Base-by-base conservation (phyloP, 78 protist species). In the Tieghemostelium lacteum region DNA sequence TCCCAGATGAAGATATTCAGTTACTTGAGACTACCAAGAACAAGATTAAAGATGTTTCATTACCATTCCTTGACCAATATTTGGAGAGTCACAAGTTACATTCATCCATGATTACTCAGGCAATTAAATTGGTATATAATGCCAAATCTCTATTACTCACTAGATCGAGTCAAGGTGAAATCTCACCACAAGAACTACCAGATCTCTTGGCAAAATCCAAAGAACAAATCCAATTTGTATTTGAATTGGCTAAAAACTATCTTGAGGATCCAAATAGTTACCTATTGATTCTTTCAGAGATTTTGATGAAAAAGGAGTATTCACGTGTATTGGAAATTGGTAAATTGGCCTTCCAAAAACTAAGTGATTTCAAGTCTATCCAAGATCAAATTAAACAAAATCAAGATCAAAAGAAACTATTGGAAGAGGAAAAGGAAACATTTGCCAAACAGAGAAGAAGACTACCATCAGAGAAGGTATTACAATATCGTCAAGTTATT, bases 231-330 rank as follows among this genome's bases (percentile, higher is more conserved):
- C 22, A 34, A 12, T 34, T 28, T 10, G 39, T 50, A 8, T 39
- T 58, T 28, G 22, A 58, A 8, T n/a, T 58, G 24, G n/a, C 60
- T 37, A 10, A 42, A 4, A 8, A 29, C 24, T 83, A 83, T 58
- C n/a, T 83, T 34, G 61, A 83, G 16, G 45, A 66, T 69, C 91
- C 91, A 83, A 6, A 60, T 3, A 42, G 72, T 20, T 58, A 37
- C 19, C 19, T 52, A 1, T 17, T n/a, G 5, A 36, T 83, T 10
- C 10, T 69, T 8, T 58, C 29, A 14, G 7, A 7, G 0, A 45
- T 83, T 0, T 7, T 26, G 19, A 45, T 14, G 12, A 45, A 52
- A 26, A 70, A 83, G 22, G 91, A 83, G 49, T 83, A 33, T 57
- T 40, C 63, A 17, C 20, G 20, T 42, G 45, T 83, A 3, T 33